Percentiles rank a stretch among this genome's conserved stretches.
These are phyloP conservation scores for Pythium volutum DNA, from an alignment of 352 stramenopile species.

Conservation along the genomic window DNA sequence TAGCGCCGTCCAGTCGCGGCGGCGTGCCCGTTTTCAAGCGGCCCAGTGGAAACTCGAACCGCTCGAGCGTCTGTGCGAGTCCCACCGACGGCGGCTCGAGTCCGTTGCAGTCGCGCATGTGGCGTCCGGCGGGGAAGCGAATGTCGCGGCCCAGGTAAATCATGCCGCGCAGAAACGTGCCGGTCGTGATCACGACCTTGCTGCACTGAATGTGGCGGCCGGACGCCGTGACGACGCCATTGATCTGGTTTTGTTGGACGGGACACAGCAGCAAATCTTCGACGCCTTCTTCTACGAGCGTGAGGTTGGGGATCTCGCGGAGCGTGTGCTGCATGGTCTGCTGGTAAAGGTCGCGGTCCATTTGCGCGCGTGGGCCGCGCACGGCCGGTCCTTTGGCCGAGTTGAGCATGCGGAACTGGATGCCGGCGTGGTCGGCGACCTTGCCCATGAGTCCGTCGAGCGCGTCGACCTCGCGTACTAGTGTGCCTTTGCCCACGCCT, in stretches of 20 bases:
- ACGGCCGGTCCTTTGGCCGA: constrained; percentile 89
- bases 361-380: constrained; percentile 91
- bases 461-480: constrained; percentile 98
- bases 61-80: constrained; percentile 92
- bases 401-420: constrained; percentile 98
- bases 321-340: constrained; percentile 90
- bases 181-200: constrained; percentile 96
- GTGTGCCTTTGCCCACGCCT: constrained; percentile 97
- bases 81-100: constrained; percentile 94
- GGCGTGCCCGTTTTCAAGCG: constrained; percentile 98
- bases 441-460: constrained; percentile 97
- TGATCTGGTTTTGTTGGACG: constrained; percentile 46
- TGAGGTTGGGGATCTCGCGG: constrained; percentile 79
- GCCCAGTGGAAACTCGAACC: constrained; percentile 90
- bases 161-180: constrained; percentile 96
- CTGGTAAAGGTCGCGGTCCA: constrained; percentile 98
- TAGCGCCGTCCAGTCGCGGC: constrained; percentile 92
- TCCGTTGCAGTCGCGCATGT: constrained; percentile 82
- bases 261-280: constrained; percentile 92
- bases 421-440: constrained; percentile 93
- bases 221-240: constrained; percentile 60
- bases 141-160: constrained; percentile 93
- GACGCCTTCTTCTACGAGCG: constrained; percentile 93
- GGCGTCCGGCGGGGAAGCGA: constrained; percentile 91
- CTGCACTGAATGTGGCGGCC: constrained; percentile 47